phyloP scores from a whole-genome alignment of 2,329 filamentous ascomycete genomes.

The Herpotrichia juniperi region DNA sequence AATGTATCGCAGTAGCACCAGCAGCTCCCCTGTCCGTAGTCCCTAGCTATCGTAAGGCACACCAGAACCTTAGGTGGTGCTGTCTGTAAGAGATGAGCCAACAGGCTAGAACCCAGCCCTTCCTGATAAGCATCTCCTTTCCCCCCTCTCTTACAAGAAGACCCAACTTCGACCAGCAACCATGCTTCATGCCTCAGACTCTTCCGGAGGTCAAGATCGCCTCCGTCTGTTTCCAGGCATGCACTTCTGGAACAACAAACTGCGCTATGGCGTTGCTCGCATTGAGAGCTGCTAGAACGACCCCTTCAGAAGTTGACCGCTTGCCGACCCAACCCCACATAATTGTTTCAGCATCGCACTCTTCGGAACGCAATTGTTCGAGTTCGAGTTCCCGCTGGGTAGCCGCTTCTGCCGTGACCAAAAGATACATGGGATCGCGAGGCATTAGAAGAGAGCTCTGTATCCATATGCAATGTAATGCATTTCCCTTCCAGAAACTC shows the following conservation, averaged over 20 bases:
- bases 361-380: conserved; percentile 18
- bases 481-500: conserved; percentile 22
- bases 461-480: conserved; percentile 22
- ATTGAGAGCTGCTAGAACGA: conserved; percentile 29
- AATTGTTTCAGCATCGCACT: conserved; percentile 36
- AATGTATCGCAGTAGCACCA: conserved; percentile 23
- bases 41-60: conserved; percentile 33
- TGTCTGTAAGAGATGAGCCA: conserved; percentile 24
- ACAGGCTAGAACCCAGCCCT: conserved; percentile 24
- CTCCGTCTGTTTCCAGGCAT: conserved; percentile 15
- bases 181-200: background rate
- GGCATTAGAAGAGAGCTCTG: conserved; percentile 10
- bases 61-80: conserved; percentile 20
- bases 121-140: conserved; percentile 3
- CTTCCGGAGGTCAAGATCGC: background rate
- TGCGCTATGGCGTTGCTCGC: conserved; percentile 28
- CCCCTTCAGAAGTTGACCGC: conserved; percentile 17
- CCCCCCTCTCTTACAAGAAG: background rate
- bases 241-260: conserved; percentile 21
- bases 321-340: conserved; percentile 25
- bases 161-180: background rate
- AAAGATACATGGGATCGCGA: conserved; percentile 21
- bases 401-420: conserved; percentile 21
- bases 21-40: conserved; percentile 28
- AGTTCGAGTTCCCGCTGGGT: conserved; percentile 18